Evolutionary conservation across 176 grass and related monocot species (phyloP), one percentile per base, ranked within the genome.

Genomic region (Oryza glaberrima): DNA sequence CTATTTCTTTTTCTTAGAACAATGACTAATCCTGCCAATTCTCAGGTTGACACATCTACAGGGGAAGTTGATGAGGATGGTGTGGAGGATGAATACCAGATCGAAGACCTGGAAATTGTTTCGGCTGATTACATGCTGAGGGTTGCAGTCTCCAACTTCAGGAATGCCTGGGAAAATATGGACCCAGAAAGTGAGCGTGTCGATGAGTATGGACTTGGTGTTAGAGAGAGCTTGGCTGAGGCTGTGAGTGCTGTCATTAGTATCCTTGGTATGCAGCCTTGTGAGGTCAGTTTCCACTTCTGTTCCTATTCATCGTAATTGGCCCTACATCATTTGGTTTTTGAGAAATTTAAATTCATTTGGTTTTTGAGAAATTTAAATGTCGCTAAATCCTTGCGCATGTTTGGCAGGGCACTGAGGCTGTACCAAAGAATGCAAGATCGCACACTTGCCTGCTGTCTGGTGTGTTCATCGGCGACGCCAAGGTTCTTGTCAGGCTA

Each of bases 71-170:
- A 99, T 69, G 96, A 96, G 43, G 96, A 96, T 81, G 94, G 93
- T 74, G 94, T 99, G 69, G 96, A 96, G 72, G 96, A 98, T 86
- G 96, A 99, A 85, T 99, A 99, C 81, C 93, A 96, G 76, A 83
- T 96, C 9, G 96, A 99, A 82, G 96, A 99, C 45, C 76, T 99
- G 28, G 96, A 99, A 79, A 85, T 99, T 76, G 83, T 88, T 41
- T 80, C 86, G 16, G 84, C 93, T 86, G 93, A 99, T 81, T 99
- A 99, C 79, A 99, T 99, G 96, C 54, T 95, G 81, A 96, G 86
- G 78, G 90, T 99, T 72, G 84, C 86, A 75, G 93, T 96, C 13
- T 95, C 96, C 75, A 99, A 96, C 78, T 96, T 99, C 79, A 96
- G 90, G 69, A 99, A 99, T 72, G 93, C 93, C 68, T 96, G 96